These are phyloP conservation scores for Tolypocladium pustulatum DNA, from an alignment of 2,329 filamentous ascomycete species.

Conservation along the genomic window DNA sequence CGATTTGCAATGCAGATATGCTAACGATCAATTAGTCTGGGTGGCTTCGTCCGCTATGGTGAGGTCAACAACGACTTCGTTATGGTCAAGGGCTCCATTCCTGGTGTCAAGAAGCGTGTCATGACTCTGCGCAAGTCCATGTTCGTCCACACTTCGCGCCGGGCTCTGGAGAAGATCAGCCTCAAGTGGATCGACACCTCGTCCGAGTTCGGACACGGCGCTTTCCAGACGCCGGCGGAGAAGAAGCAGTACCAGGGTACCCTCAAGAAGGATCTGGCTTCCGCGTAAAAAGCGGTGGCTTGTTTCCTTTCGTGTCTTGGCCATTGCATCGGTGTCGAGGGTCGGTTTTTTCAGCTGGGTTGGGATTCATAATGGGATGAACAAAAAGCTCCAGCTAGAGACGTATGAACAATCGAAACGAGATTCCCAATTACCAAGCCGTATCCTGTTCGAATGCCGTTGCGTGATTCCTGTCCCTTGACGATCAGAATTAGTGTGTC, in stretches of 20 bases:
- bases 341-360: slow-evolving; percentile 29
- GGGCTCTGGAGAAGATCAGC: slow-evolving; percentile 96
- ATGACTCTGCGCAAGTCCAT: slow-evolving; percentile 99
- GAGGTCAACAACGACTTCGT: slow-evolving; percentile 99
- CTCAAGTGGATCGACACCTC: slow-evolving; percentile 99
- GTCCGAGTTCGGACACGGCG: slow-evolving; percentile 99
- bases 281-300: slow-evolving; percentile 27
- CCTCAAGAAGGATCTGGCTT: slow-evolving; percentile 89
- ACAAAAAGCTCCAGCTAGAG: slow-evolving; percentile 22
- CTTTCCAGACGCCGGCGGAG: slow-evolving; percentile 96
- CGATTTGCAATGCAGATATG: not conserved
- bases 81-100: slow-evolving; percentile 94
- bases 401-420: slow-evolving; percentile 20
- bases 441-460: not conserved
- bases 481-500: not conserved
- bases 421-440: slow-evolving; percentile 5
- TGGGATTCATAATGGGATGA: slow-evolving; percentile 25
- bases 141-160: slow-evolving; percentile 92
- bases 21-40: slow-evolving; percentile 55
- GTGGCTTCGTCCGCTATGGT: slow-evolving; percentile 99
- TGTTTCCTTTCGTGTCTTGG: slow-evolving; percentile 32
- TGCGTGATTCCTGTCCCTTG: not conserved
- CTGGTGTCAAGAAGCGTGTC: slow-evolving; percentile 98
- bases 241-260: slow-evolving; percentile 97
- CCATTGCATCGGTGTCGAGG: slow-evolving; percentile 47